These are phyloP conservation scores for Cryptococcus sp. DNA, from an alignment of 1,284 basidiomycete species.

Conservation along the genomic window DNA sequence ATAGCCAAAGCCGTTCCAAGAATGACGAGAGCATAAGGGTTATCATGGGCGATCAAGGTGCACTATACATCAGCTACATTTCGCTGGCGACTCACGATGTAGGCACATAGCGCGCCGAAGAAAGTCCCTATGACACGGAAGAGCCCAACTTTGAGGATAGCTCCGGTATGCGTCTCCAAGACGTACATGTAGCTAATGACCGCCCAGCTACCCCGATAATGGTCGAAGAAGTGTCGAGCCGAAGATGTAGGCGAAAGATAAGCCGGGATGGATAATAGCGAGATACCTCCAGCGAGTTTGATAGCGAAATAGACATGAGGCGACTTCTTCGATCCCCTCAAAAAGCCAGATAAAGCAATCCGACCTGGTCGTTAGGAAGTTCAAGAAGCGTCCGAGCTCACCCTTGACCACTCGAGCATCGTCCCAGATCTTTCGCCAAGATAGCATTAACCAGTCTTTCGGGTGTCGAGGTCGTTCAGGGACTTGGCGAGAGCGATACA, in stretches of 20 bases:
- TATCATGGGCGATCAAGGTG: slow-evolving; percentile 41
- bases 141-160: slow-evolving; percentile 47
- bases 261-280: slow-evolving; percentile 46
- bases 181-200: slow-evolving; percentile 48
- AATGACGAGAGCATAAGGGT: slow-evolving; percentile 47
- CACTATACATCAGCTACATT: slow-evolving; percentile 19
- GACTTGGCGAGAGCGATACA: slow-evolving; percentile 9
- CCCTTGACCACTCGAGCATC: slow-evolving; percentile 21
- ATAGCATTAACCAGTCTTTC: slow-evolving; percentile 1
- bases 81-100: slow-evolving; percentile 31
- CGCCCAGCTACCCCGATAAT: slow-evolving; percentile 46
- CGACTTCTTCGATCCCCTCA: slow-evolving; percentile 41
- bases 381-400: slow-evolving; percentile 10
- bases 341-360: slow-evolving; percentile 28
- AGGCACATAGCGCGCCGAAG: slow-evolving; percentile 45
- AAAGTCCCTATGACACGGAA: slow-evolving; percentile 49
- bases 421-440: slow-evolving; percentile 38
- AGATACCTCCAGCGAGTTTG: slow-evolving; percentile 48
- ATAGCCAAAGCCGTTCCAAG: slow-evolving; percentile 42
- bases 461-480: not conserved
- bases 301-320: slow-evolving; percentile 47
- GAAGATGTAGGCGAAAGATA: slow-evolving; percentile 36
- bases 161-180: slow-evolving; percentile 49
- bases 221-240: slow-evolving; percentile 44
- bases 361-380: slow-evolving; percentile 17